Evolutionary conservation across 1,284 basidiomycete species (phyloP).

Genomic region (Cystobasidium pallidum): DNA sequence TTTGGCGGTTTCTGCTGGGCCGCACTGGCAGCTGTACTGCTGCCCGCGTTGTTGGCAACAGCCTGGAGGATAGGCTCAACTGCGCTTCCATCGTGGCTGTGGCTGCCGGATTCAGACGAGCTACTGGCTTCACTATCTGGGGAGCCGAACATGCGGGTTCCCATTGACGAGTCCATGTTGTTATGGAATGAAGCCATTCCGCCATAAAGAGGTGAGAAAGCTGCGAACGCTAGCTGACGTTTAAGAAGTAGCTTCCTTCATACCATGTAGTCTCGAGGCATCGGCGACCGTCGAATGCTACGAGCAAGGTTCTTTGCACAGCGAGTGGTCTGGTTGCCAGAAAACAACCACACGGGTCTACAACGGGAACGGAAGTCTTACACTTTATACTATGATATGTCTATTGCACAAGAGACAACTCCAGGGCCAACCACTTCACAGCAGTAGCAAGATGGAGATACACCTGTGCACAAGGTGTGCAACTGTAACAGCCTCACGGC

Average conservation of each 20-base stretch:
- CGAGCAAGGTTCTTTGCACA: background rate
- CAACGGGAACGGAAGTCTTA: no score
- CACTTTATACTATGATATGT: no score
- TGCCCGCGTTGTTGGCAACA: background rate
- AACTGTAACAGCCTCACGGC: no score
- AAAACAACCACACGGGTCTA: background rate
- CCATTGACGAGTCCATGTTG: conserved; percentile 7
- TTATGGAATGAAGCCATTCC: background rate
- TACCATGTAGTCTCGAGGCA: background rate
- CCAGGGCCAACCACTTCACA: no score
- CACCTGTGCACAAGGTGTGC: no score
- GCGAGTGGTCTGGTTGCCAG: background rate
- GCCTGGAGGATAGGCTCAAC: background rate
- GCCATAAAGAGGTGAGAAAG: background rate
- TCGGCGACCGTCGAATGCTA: background rate
- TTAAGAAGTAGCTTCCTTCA: background rate
- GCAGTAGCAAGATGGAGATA: no score
- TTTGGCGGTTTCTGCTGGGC: conserved; percentile 15
- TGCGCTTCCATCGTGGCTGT: background rate
- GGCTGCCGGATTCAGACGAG: conserved; percentile 1
- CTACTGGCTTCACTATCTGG: conserved; percentile 1
- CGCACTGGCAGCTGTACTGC: background rate
- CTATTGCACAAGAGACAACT: no score
- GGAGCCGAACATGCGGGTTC: background rate
- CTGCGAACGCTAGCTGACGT: background rate